phyloP scores from a whole-genome alignment of 1,284 basidiomycete species.

The Irpex sp. region DNA sequence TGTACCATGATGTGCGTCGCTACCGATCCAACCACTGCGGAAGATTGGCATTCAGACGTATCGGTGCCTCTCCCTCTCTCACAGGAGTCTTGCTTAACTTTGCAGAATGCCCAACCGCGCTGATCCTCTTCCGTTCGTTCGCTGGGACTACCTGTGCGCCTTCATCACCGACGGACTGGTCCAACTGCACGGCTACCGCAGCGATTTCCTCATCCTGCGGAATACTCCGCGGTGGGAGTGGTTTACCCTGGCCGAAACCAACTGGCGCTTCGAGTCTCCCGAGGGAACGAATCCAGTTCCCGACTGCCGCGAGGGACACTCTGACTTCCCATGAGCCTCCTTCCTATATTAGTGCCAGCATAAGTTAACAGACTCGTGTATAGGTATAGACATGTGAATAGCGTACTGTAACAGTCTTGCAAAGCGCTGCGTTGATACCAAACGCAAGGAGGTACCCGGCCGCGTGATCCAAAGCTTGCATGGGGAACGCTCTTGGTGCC shows the following conservation, averaged over 20 bases:
- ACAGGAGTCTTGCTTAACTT: slow-evolving; percentile 42
- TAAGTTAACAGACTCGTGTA: neutral
- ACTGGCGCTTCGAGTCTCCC: slow-evolving; percentile 39
- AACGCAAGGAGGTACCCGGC: slow-evolving; percentile 60
- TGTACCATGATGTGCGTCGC: too few species aligned
- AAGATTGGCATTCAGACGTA: slow-evolving; percentile 29
- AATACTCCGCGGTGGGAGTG: slow-evolving; percentile 31
- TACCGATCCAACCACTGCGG: slow-evolving; percentile 28
- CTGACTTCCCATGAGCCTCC: slow-evolving; percentile 63
- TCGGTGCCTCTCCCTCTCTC: slow-evolving; percentile 34
- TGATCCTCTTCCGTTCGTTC: slow-evolving; percentile 30
- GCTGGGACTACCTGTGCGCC: slow-evolving; percentile 1
- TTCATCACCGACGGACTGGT: slow-evolving; percentile 18
- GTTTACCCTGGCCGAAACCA: slow-evolving; percentile 36
- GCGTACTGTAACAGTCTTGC: slow-evolving; percentile 47
- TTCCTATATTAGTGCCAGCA: slow-evolving; percentile 34
- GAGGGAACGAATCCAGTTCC: slow-evolving; percentile 53
- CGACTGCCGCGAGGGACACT: slow-evolving; percentile 54
- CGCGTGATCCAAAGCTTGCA: slow-evolving; percentile 63
- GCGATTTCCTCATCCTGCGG: slow-evolving; percentile 37
- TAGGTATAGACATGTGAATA: too few species aligned
- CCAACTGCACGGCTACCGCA: slow-evolving; percentile 26
- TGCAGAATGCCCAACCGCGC: slow-evolving; percentile 46
- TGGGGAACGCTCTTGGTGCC: slow-evolving; percentile 47
- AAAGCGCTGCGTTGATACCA: slow-evolving; percentile 54